Percentiles rank a stretch among this genome's conserved stretches.
These are phyloP conservation scores for Kwoniella sp. DNA, from an alignment of 768 basidiomycete genomes.

Conservation along the genomic window DNA sequence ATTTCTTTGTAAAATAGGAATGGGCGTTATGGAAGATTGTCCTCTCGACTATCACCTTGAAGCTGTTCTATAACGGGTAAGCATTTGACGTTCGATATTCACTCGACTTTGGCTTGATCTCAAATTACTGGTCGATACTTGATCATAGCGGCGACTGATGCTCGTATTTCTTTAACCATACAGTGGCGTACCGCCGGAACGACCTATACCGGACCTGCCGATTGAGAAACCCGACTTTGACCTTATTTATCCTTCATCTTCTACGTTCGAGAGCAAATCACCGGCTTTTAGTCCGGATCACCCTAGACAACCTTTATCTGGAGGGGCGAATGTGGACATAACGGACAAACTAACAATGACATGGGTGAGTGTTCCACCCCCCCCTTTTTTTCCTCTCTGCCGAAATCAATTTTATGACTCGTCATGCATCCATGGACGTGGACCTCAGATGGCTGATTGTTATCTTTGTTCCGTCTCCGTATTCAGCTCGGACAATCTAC, in stretches of 20 bases:
- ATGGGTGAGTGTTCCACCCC: conserved; percentile 25
- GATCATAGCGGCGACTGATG: neutral
- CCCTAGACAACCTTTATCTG: conserved; percentile 13
- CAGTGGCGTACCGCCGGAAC: conserved; percentile 43
- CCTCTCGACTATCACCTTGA: conserved; percentile 35
- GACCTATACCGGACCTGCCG: conserved; percentile 46
- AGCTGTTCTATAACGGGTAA: conserved; percentile 43
- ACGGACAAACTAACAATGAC: conserved; percentile 41
- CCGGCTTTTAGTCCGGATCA: conserved; percentile 2
- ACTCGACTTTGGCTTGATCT: too few species aligned
- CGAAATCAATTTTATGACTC: neutral
- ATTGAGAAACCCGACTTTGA: conserved; percentile 42
- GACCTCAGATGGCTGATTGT: conserved; percentile 5
- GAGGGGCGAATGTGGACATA: conserved; percentile 30
- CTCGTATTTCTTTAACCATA: conserved; percentile 1
- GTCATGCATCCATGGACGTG: too few species aligned
- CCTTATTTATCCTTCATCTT: conserved; percentile 25
- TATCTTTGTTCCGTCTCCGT: neutral
- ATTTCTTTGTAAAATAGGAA: conserved; percentile 27
- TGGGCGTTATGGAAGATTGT: conserved; percentile 49
- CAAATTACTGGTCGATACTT: too few species aligned
- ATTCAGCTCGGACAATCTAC: conserved; percentile 56
- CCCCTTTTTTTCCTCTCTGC: neutral
- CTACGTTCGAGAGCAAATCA: conserved; percentile 2
- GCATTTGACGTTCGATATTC: neutral